Conservation (phyloP, 2,329 filamentous ascomycete genomes). For the Ceratocystis huliohia region DNA sequence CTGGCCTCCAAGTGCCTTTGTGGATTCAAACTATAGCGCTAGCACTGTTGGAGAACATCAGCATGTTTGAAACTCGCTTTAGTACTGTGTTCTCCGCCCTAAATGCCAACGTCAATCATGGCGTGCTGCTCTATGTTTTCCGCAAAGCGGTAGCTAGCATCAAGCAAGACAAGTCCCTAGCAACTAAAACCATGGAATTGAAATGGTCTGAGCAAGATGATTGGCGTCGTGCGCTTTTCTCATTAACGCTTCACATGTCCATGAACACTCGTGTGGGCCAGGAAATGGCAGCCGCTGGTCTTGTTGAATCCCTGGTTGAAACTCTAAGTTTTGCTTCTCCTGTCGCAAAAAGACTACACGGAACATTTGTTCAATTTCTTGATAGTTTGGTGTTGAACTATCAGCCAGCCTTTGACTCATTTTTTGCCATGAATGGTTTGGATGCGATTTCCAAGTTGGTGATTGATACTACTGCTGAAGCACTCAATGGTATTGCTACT, state of each 20-base stretch:
- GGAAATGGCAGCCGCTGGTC: slow-evolving; percentile 74
- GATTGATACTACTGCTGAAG: slow-evolving; percentile 60
- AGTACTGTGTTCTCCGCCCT: slow-evolving; percentile 80
- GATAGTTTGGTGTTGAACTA: slow-evolving; percentile 79
- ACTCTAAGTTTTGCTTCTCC: slow-evolving; percentile 70
- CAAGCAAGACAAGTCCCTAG: slow-evolving; percentile 36
- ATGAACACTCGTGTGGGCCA: slow-evolving; percentile 37
- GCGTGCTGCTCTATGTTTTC: slow-evolving; percentile 83
- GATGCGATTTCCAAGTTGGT: slow-evolving; percentile 84
- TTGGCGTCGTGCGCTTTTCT: slow-evolving; percentile 83
- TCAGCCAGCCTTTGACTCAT: slow-evolving; percentile 68
- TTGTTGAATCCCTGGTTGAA: slow-evolving; percentile 83
- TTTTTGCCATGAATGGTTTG: slow-evolving; percentile 72
- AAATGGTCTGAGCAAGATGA: slow-evolving; percentile 49
- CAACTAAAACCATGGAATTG: slow-evolving; percentile 13
- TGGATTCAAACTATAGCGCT: slow-evolving; percentile 74
- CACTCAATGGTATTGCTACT: slow-evolving; percentile 51
- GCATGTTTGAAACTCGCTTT: slow-evolving; percentile 62
- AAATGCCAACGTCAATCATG: slow-evolving; percentile 91
- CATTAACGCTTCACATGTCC: slow-evolving; percentile 70
- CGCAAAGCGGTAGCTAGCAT: slow-evolving; percentile 82
- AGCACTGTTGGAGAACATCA: slow-evolving; percentile 70
- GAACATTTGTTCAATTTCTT: slow-evolving; percentile 73
- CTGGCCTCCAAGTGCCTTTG: slow-evolving; percentile 53
- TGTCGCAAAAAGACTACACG: slow-evolving; percentile 71